A percentile compares a stretch with the other conserved stretches of the same genome.
Conservation (phyloP, 768 basidiomycete species). For the Lactarius sp. region DNA sequence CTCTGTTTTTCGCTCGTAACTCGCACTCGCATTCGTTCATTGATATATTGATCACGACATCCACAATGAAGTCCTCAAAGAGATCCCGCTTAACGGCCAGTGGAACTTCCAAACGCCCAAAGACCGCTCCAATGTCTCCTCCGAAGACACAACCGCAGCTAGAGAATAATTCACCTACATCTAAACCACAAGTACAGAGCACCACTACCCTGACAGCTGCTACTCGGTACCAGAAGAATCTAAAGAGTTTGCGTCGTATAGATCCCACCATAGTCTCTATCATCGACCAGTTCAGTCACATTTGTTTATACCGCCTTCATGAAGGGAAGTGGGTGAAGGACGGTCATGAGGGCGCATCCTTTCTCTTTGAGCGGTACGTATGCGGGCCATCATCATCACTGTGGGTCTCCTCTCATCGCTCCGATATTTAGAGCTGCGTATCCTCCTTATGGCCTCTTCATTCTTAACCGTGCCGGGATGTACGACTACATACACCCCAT, state of each 20-base stretch:
- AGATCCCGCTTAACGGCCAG: constrained; percentile 19
- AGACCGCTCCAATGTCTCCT: constrained; percentile 13
- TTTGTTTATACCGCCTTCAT: constrained; percentile 75
- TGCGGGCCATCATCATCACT: constrained; percentile 1
- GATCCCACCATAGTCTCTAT: constrained; percentile 77
- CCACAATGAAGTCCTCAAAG: constrained; percentile 22
- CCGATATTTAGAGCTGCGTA: constrained; percentile 52
- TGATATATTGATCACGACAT: not conserved
- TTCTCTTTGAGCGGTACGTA: constrained; percentile 76
- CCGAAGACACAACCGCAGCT: constrained; percentile 11
- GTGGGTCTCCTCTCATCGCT: constrained; percentile 12
- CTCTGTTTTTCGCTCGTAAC: not conserved
- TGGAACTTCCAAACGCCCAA: constrained; percentile 18
- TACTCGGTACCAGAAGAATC: constrained; percentile 67
- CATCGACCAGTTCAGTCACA: constrained; percentile 85
- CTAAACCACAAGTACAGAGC: constrained; percentile 8
- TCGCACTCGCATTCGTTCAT: not conserved
- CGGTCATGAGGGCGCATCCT: constrained; percentile 85
- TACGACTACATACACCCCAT: constrained; percentile 72
- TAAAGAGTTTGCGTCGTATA: constrained; percentile 72
- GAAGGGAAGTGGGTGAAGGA: constrained; percentile 76
- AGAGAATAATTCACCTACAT: constrained; percentile 1
- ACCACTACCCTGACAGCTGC: constrained; percentile 47
- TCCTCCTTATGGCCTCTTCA: constrained; percentile 80
- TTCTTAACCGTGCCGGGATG: constrained; percentile 76